A percentile compares a stretch with the other conserved stretches of the same genome.
Evolutionary conservation across 2,329 filamentous ascomycete species (phyloP).

Genomic region (Macrophomina pseudophaseolina): DNA sequence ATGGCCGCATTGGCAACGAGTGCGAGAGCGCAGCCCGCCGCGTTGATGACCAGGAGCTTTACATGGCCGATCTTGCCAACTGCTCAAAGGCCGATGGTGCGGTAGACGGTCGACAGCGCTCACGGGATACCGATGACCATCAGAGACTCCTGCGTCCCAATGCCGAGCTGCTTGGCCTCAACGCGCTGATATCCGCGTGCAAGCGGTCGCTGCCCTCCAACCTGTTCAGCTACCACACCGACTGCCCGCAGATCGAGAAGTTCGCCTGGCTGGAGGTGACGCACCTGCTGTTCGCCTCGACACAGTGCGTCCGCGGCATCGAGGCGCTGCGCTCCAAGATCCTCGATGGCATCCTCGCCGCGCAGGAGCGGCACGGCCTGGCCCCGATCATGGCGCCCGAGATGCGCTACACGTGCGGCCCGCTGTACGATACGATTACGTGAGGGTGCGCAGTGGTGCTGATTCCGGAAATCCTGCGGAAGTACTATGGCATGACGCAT

Average conservation of each 20-base stretch:
- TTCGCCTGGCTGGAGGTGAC: slow-evolving; percentile 58
- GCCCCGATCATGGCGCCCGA: slow-evolving; percentile 56
- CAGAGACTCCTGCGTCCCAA: slow-evolving; percentile 51
- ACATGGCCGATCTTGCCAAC: slow-evolving; percentile 56
- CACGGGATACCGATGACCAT: slow-evolving; percentile 60
- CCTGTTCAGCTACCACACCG: slow-evolving; percentile 48
- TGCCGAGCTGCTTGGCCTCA: slow-evolving; percentile 50
- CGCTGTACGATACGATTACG: slow-evolving; percentile 54
- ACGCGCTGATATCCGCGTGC: slow-evolving; percentile 50
- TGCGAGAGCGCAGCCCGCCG: slow-evolving; percentile 45
- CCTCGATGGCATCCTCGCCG: slow-evolving; percentile 53
- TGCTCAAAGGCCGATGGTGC: slow-evolving; percentile 51
- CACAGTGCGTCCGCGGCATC: slow-evolving; percentile 55
- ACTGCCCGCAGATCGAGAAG: slow-evolving; percentile 43
- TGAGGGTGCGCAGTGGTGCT: slow-evolving; percentile 47
- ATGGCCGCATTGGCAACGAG: slow-evolving; percentile 45
- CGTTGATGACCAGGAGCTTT: slow-evolving; percentile 54
- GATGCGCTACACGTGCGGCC: slow-evolving; percentile 55
- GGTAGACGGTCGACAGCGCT: slow-evolving; percentile 56
- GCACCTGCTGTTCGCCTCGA: slow-evolving; percentile 51
- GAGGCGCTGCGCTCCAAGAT: slow-evolving; percentile 55
- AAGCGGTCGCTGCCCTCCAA: slow-evolving; percentile 50
- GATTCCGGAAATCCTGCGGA: slow-evolving; percentile 43
- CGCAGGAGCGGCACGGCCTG: slow-evolving; percentile 52
- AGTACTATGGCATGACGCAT: slow-evolving; percentile 48